Evolutionary conservation across 2,329 filamentous ascomycete species (phyloP).

Genomic region (Apiospora rasikravindrae): DNA sequence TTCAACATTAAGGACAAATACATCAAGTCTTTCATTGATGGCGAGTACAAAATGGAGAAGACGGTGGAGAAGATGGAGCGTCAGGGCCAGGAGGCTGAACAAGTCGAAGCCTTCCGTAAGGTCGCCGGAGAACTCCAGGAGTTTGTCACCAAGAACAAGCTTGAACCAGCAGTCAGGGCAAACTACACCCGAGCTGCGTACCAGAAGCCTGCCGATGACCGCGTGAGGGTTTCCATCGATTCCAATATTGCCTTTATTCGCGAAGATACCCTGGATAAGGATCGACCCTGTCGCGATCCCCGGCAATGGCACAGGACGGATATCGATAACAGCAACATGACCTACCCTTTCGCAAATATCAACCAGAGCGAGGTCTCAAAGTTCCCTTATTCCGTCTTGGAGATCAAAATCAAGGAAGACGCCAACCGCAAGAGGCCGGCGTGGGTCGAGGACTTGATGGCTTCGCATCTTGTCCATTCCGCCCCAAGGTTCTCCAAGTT

Average conservation of each 20-base stretch:
- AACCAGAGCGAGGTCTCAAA: constrained; percentile 89
- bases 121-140: constrained; percentile 79
- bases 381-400: constrained; percentile 89
- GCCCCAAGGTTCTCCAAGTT: constrained; percentile 96
- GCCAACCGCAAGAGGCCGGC: constrained; percentile 70
- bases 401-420: constrained; percentile 84
- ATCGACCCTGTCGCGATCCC: constrained; percentile 87
- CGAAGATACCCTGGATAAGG: constrained; percentile 75
- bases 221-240: constrained; percentile 90
- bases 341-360: constrained; percentile 85
- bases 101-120: constrained; percentile 71
- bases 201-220: constrained; percentile 91
- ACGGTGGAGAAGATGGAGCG: constrained; percentile 85
- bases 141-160: constrained; percentile 76
- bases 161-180: constrained; percentile 86
- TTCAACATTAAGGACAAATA: constrained; percentile 95
- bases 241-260: constrained; percentile 89
- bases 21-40: constrained; percentile 82
- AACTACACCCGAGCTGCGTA: constrained; percentile 96
- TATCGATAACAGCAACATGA: constrained; percentile 81
- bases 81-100: constrained; percentile 68
- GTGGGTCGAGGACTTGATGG: constrained; percentile 92
- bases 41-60: constrained; percentile 92
- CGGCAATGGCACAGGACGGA: constrained; percentile 90
- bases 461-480: constrained; percentile 88